Evolutionary conservation across 2,329 filamentous ascomycete species (phyloP), one percentile per base, ranked within the genome.

Genomic region (Ascochyta lentis): DNA sequence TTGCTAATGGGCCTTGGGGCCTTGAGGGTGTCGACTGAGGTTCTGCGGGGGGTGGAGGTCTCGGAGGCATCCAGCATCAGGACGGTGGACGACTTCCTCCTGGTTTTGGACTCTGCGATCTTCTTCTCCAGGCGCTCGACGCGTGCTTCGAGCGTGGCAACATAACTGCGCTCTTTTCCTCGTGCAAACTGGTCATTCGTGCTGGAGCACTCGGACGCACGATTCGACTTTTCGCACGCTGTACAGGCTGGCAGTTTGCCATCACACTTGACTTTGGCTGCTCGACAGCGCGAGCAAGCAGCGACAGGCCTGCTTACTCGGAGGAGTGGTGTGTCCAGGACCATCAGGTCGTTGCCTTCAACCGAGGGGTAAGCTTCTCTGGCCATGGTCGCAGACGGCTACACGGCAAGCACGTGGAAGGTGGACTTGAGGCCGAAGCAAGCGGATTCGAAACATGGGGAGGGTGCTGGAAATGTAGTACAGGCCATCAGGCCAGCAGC

Each of bases 211-310:
- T 96, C 92, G 57, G 83, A 88, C 51, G 90, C 87, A 59, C 92
- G 89, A 27, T 93, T 92, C 13, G 92, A 91, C 77, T 92, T 93
- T 76, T 97, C 94, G 72, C 95, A 98, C 16, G 94, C 94, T 7
- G 92, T 96, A 73, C 95, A 99, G 7, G 93, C 92, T 10, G 95
- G 95, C 34, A 98, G 81, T 76, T 97, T 97, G 59, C 95, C 94
- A 78, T 98, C 95, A 71, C 95, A 99, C 86, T 96, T 97, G 73
- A 98, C 92, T 80, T 99, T 99, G 49, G 94, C 93, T 58, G 89
- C 86, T 58, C 95, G 91, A 79, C 90, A 94, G 81, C 89, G 83
- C 56, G 89, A 90, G 74, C 90, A 94, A 23, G 90, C 90, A 50
- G 89, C 89, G 45, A 92, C 89, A 5, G 90, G 90, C 60, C 90